These are phyloP conservation scores for Fusarium sp. DNA, from an alignment of 2,329 filamentous ascomycete species.

Conservation along the genomic window DNA sequence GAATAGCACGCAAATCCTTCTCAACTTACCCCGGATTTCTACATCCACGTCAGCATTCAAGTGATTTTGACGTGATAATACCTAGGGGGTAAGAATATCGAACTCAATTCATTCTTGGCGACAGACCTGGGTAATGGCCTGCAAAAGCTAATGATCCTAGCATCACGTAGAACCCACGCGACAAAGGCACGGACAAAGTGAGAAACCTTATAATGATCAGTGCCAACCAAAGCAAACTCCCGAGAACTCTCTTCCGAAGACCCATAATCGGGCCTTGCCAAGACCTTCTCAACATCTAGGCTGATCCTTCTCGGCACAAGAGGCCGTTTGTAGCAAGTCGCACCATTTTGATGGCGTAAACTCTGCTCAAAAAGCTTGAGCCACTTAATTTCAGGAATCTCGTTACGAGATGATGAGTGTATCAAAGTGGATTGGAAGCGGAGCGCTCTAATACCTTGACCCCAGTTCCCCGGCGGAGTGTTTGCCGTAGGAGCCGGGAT, in stretches of 20 bases:
- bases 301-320: neutral
- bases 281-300: neutral
- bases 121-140: neutral
- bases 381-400: neutral
- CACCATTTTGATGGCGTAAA: neutral
- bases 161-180: neutral
- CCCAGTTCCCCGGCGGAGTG: neutral
- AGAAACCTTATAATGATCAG: neutral
- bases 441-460: neutral
- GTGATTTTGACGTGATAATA: neutral
- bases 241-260: neutral
- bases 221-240: neutral
- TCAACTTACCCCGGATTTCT: neutral
- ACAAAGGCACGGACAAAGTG: neutral
- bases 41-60: neutral
- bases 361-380: neutral
- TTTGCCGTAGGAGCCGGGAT: neutral
- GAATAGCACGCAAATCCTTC: neutral
- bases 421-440: neutral
- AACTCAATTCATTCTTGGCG: neutral
- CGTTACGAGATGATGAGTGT: neutral
- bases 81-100: neutral
- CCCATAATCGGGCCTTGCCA: neutral
- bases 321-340: neutral
- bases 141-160: neutral